These are phyloP conservation scores for Thoreauomyces humboldtii DNA, from an alignment of 192 early-diverging fungal species.

Conservation along the genomic window DNA sequence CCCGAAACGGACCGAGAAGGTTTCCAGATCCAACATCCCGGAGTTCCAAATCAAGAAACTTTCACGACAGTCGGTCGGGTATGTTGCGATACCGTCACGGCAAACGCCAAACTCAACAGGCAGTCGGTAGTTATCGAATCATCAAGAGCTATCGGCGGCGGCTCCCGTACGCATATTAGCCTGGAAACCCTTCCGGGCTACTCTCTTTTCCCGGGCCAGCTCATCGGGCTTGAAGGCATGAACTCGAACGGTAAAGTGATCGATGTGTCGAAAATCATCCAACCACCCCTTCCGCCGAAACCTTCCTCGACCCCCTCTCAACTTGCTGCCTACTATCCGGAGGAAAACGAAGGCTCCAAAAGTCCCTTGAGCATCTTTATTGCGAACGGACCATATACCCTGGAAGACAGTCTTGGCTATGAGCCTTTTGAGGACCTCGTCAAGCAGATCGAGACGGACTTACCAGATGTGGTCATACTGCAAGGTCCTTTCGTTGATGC, in stretches of 20 bases:
- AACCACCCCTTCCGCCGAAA: slow-evolving; percentile 49
- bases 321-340: slow-evolving; percentile 44
- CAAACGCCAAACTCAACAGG: slow-evolving; percentile 60
- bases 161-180: slow-evolving; percentile 65
- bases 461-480: slow-evolving; percentile 80
- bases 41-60: slow-evolving; percentile 42
- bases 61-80: slow-evolving; percentile 77
- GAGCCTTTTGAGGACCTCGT: slow-evolving; percentile 78
- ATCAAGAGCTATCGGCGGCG: slow-evolving; percentile 72
- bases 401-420: slow-evolving; percentile 74
- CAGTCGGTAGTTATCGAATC: slow-evolving; percentile 78
- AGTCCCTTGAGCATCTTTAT: slow-evolving; percentile 59
- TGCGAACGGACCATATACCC: slow-evolving; percentile 84
- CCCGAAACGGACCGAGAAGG: slow-evolving; percentile 17
- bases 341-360: slow-evolving; percentile 22
- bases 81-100: slow-evolving; percentile 62
- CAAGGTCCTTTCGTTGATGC: slow-evolving; percentile 56
- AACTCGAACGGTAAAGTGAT: slow-evolving; percentile 40
- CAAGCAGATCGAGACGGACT: slow-evolving; percentile 49
- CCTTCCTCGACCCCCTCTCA: slow-evolving; percentile 44
- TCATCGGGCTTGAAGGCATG: slow-evolving; percentile 71
- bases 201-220: slow-evolving; percentile 87
- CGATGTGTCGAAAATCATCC: slow-evolving; percentile 29
- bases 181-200: slow-evolving; percentile 43
- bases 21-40: slow-evolving; percentile 15